Conservation (phyloP, 1,284 basidiomycete genomes). For the Microbotryum intermedium region DNA sequence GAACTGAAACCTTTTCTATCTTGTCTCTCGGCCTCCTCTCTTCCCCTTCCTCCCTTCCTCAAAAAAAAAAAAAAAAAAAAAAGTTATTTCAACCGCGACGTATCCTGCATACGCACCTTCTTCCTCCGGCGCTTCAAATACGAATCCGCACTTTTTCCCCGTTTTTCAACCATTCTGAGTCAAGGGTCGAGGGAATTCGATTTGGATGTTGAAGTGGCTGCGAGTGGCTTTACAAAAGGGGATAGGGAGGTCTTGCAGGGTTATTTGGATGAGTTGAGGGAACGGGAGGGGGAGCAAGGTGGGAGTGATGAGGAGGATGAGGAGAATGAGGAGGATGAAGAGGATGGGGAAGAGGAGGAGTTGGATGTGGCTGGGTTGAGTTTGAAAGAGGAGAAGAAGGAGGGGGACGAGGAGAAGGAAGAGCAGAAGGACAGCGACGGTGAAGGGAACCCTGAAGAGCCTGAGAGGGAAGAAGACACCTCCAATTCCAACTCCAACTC, state of each 20-base stretch:
- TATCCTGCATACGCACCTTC: slow-evolving; percentile 89
- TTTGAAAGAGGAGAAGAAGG: slow-evolving; percentile 42
- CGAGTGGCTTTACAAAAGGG: slow-evolving; percentile 78
- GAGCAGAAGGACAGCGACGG: slow-evolving; percentile 34
- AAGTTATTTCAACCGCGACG: slow-evolving; percentile 99
- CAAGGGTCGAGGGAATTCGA: slow-evolving; percentile 46
- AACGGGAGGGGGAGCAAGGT: background rate
- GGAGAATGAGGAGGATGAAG: slow-evolving; percentile 13
- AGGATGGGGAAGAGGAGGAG: slow-evolving; percentile 6
- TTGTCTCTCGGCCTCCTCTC: background rate
- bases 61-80: too few species aligned
- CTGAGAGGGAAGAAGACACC: slow-evolving; percentile 37
- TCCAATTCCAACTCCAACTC: background rate
- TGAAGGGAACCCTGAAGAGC: slow-evolving; percentile 40
- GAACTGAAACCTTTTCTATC: background rate
- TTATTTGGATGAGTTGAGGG: slow-evolving; percentile 12
- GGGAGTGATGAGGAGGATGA: background rate
- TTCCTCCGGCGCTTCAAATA: slow-evolving; percentile 88
- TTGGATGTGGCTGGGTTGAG: slow-evolving; percentile 33
- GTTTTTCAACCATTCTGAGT: slow-evolving; percentile 46
- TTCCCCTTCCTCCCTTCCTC: background rate
- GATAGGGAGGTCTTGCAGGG: slow-evolving; percentile 70
- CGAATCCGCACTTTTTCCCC: slow-evolving; percentile 79
- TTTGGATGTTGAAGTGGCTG: slow-evolving; percentile 80
- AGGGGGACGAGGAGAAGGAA: slow-evolving; percentile 43